A percentile compares a stretch with the other conserved stretches of the same genome.
phyloP scores from a whole-genome alignment of 2,329 filamentous ascomycete genomes.

The Fusarium luffae region DNA sequence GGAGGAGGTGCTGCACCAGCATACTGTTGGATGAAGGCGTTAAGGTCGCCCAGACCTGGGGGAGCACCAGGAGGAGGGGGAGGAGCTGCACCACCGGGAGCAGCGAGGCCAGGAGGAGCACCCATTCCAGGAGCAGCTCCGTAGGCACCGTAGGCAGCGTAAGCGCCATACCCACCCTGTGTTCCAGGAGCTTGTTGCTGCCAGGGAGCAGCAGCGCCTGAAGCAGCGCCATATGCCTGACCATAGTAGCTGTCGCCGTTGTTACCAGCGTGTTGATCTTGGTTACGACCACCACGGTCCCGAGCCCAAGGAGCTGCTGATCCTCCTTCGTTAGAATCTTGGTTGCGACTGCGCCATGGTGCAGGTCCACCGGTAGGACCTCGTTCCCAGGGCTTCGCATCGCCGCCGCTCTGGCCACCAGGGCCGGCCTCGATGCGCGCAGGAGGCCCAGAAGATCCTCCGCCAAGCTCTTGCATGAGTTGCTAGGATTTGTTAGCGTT shows the following conservation, averaged over 20 bases:
- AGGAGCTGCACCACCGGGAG: conserved; percentile 59
- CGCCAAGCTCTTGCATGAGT: conserved; percentile 97
- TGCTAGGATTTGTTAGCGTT: conserved; percentile 68
- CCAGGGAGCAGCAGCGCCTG: conserved; percentile 60
- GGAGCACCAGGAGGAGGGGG: conserved; percentile 57
- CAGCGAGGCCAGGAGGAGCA: conserved; percentile 55
- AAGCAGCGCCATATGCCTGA: conserved; percentile 46
- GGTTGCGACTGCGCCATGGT: conserved; percentile 75
- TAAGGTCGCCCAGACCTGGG: conserved; percentile 68
- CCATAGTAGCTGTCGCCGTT: conserved; percentile 48
- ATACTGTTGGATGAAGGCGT: conserved; percentile 75
- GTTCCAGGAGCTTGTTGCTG: conserved; percentile 64
- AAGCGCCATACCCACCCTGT: conserved; percentile 67
- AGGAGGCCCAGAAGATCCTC: conserved; percentile 68
- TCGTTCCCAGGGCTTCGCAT: conserved; percentile 88
- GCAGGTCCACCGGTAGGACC: conserved; percentile 85
- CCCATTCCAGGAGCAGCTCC: conserved; percentile 59
- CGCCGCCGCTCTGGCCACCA: conserved; percentile 65
- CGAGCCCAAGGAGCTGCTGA: conserved; percentile 70
- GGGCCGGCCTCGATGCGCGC: conserved; percentile 90
- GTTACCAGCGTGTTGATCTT: conserved; percentile 51
- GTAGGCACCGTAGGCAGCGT: conserved; percentile 61
- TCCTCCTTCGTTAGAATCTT: conserved; percentile 62
- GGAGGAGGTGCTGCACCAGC: conserved; percentile 65
- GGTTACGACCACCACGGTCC: conserved; percentile 65